Conservation (phyloP, 2,329 filamentous ascomycete genomes). For the Fusarium algeriense region DNA sequence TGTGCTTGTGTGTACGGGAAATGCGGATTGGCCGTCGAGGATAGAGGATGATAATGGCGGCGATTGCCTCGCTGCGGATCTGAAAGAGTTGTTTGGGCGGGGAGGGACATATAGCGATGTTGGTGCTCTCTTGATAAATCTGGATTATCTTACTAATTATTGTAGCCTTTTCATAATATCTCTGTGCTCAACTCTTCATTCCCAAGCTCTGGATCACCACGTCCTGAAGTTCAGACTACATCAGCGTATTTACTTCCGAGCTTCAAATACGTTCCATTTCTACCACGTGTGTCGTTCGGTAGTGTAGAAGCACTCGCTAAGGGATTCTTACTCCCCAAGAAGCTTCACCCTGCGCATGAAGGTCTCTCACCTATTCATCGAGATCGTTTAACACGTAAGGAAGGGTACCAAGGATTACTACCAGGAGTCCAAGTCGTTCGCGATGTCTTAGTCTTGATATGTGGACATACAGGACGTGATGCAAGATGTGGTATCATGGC, state of each 20-base stretch:
- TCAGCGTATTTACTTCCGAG: constrained; percentile 84
- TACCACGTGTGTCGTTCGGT: constrained; percentile 72
- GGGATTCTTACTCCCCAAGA: constrained; percentile 73
- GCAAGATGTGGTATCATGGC: constrained; percentile 84
- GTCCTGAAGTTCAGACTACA: constrained; percentile 62
- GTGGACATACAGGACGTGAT: constrained; percentile 87
- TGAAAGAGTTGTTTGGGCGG: constrained; percentile 77
- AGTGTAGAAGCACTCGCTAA: constrained; percentile 69
- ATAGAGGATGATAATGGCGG: constrained; percentile 84
- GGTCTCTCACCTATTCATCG: constrained; percentile 69
- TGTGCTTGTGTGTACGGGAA: constrained; percentile 84
- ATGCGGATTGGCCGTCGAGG: constrained; percentile 81
- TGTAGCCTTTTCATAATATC: constrained; percentile 84
- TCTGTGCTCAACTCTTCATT: constrained; percentile 83
- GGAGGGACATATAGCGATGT: constrained; percentile 77
- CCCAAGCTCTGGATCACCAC: constrained; percentile 63
- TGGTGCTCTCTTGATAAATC: constrained; percentile 44
- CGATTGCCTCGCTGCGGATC: constrained; percentile 75
- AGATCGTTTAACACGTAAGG: constrained; percentile 64
- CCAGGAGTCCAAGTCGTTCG: constrained; percentile 70
- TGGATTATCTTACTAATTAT: constrained; percentile 57
- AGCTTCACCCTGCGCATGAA: constrained; percentile 72
- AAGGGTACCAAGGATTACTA: constrained; percentile 64
- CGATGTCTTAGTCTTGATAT: constrained; percentile 84
- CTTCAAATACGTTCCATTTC: constrained; percentile 82